A percentile compares a stretch with the other conserved stretches of the same genome.
Conservation (phyloP, 352 stramenopile species). For the Pythium chondricola region DNA sequence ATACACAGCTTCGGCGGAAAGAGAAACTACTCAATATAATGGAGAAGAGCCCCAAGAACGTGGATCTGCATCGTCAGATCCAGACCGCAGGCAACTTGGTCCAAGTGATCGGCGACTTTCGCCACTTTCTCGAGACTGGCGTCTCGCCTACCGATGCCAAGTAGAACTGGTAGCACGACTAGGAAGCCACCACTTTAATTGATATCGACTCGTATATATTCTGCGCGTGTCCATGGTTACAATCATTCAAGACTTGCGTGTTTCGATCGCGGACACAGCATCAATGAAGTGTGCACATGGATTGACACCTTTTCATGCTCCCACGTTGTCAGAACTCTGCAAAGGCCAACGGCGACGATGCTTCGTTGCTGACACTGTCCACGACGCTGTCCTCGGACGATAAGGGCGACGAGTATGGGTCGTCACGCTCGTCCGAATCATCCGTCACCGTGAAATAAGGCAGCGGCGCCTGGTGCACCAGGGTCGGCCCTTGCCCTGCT, state of each 20-base stretch:
- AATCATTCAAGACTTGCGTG: no score
- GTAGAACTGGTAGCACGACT: conserved; percentile 3
- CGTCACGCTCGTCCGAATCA: conserved; percentile 28
- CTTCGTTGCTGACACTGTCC: conserved; percentile 4
- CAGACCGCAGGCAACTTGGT: conserved; percentile 78
- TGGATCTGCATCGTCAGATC: conserved; percentile 82
- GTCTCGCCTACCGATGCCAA: conserved; percentile 2
- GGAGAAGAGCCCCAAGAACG: conserved; percentile 80
- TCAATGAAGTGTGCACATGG: no score
- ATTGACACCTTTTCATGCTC: no score
- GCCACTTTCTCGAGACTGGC: conserved; percentile 75
- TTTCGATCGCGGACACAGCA: no score
- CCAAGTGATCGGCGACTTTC: conserved; percentile 79
- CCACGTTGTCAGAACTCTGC: conserved; percentile 40
- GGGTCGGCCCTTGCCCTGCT: neutral
- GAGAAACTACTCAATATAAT: conserved; percentile 80
- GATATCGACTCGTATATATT: no score
- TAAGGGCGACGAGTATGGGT: conserved; percentile 21
- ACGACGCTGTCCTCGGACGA: conserved; percentile 28
- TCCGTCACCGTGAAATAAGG: conserved; percentile 50
- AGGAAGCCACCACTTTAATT: neutral
- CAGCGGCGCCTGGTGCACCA: conserved; percentile 17
- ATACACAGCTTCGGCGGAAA: conserved; percentile 74
- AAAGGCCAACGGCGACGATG: conserved; percentile 21
- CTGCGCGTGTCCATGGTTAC: neutral